phyloP scores from a whole-genome alignment of 108 stramenopile species.

The Fragilaria crotonensis region DNA sequence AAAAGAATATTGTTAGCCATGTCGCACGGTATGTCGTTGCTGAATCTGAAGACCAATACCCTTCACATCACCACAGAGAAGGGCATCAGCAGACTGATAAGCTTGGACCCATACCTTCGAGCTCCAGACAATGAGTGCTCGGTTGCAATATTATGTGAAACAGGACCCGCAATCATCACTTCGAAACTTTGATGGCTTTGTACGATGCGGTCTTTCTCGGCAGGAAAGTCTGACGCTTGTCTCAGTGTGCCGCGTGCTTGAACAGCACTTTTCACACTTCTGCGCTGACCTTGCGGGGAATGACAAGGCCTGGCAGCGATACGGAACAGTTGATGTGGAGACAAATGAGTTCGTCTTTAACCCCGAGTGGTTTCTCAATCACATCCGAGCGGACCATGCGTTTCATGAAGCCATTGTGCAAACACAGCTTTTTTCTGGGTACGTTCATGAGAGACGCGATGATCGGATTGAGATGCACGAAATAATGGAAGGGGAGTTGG shows the following conservation, averaged over 20 bases:
- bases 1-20: background rate
- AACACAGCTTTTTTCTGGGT: background rate
- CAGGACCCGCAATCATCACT: background rate
- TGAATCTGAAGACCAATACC: background rate
- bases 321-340: background rate
- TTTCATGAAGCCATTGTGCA: slow-evolving; percentile 1
- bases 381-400: background rate
- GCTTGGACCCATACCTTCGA: background rate
- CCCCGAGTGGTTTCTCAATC: background rate
- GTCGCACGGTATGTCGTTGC: background rate
- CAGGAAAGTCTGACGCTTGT: background rate
- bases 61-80: background rate
- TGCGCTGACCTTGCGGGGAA: background rate
- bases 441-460: background rate
- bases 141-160: background rate
- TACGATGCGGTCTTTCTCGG: background rate
- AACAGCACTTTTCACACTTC: background rate
- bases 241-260: background rate
- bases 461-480: background rate
- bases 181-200: background rate
- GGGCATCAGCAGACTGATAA: background rate
- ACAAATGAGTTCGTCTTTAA: background rate
- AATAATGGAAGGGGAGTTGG: background rate
- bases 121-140: no score
- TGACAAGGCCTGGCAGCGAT: background rate